A percentile compares a stretch with the other conserved stretches of the same genome.
Conservation (phyloP, 345 rosid species). For the Pistacia atlantica region DNA sequence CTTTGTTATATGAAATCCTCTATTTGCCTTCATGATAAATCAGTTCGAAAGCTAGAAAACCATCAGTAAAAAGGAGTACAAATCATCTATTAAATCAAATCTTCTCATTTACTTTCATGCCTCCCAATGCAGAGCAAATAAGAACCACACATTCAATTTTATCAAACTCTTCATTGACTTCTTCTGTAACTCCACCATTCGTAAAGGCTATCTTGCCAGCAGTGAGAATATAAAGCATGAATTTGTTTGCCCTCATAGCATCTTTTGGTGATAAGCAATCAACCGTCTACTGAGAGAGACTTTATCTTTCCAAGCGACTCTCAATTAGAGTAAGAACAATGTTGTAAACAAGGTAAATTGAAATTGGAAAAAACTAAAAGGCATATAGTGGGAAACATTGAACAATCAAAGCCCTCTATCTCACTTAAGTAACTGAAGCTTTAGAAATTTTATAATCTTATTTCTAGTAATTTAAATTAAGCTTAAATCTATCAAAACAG, state of each 20-base stretch:
- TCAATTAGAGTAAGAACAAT: conserved; percentile 22
- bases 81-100: no score
- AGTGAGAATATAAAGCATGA: conserved; percentile 57
- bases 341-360: neutral
- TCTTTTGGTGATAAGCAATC: conserved; percentile 46
- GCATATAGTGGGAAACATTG: conserved; percentile 49
- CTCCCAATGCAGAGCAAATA: conserved; percentile 61
- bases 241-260: conserved; percentile 57
- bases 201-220: conserved; percentile 66
- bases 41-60: conserved; percentile 25
- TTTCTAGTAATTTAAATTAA: no score
- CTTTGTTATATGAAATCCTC: conserved; percentile 52
- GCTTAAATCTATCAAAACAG: no score
- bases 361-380: neutral
- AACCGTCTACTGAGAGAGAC: conserved; percentile 53
- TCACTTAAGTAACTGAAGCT: conserved; percentile 54
- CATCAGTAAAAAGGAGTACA: neutral
- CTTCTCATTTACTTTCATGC: conserved; percentile 42
- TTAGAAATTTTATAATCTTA: neutral
- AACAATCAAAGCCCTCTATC: conserved; percentile 64
- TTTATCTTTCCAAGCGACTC: conserved; percentile 66
- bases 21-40: conserved; percentile 44
- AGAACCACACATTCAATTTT: conserved; percentile 56
- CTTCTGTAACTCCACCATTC: conserved; percentile 53
- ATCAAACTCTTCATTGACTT: conserved; percentile 39